Percentiles rank a stretch among this genome's conserved stretches.
Conservation (phyloP, 768 basidiomycete genomes). For the Mycena latifolia region DNA sequence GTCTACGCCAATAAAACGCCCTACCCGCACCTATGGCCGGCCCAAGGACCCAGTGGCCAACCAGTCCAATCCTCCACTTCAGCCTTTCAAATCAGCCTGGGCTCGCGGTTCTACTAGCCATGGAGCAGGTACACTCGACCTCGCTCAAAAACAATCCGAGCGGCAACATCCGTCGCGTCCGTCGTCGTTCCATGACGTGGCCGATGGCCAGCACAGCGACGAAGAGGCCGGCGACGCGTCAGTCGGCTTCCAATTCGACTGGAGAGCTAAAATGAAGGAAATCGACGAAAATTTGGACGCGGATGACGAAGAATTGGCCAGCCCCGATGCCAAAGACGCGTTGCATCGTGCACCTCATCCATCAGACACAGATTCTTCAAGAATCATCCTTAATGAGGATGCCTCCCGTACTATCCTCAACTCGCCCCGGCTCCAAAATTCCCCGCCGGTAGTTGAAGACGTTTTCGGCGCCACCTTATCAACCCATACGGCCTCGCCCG, state of each 20-base stretch:
- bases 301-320: conserved; percentile 8
- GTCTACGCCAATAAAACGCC: conserved; percentile 28
- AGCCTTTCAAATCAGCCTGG: conserved; percentile 2
- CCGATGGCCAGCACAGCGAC: conserved; percentile 25
- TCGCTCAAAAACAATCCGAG: not conserved
- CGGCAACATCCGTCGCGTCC: conserved; percentile 18
- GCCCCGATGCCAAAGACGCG: conserved; percentile 21
- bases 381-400: not conserved
- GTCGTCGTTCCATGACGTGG: conserved; percentile 23
- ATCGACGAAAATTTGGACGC: conserved; percentile 18
- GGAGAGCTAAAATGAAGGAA: conserved; percentile 26
- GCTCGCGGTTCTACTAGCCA: not conserved
- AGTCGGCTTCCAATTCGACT: conserved; percentile 10
- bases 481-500: conserved; percentile 19
- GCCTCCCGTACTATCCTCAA: not conserved
- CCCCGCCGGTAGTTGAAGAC: conserved; percentile 1
- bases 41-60: conserved; percentile 21
- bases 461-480: conserved; percentile 20
- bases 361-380: conserved; percentile 6
- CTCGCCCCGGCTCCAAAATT: conserved; percentile 14
- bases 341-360: conserved; percentile 1
- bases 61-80: conserved; percentile 9
- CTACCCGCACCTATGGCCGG: conserved; percentile 31
- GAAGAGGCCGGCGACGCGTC: conserved; percentile 32
- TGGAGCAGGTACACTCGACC: not conserved